Evolutionary conservation across 2,329 filamentous ascomycete genomes (phyloP), one percentile per base, ranked within the genome.

Genomic region (Ramularia endophylla): DNA sequence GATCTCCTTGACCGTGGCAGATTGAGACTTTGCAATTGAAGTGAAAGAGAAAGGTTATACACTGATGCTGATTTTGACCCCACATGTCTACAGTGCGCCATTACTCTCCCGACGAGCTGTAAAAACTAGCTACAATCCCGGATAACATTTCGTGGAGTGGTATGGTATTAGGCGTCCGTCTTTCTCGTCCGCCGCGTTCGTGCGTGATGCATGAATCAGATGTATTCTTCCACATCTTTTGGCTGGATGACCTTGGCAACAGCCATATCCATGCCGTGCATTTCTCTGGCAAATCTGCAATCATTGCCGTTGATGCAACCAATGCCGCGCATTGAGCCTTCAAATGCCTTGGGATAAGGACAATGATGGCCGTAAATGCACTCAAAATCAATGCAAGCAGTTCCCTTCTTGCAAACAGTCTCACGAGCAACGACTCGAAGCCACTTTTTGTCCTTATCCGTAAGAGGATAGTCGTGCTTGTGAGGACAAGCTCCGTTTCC

Each of bases 361-460:
- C 78, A 82, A 27, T 74, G 71, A 59, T 82, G 78, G 16, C 78
- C 78, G 54, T 80, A 81, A 38, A 81, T 80, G 61, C 78, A 82
- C 44, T 73, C 73, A 2, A 69, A 58, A 45, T 81, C 78, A 37
- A 75, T 67, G 52, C 78, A 82, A 11, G 68, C 68, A 36, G 71
- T 67, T 8, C 76, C 76, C 53, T 75, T 74, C 42, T 69, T 69
- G 55, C 78, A 82, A 17, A 77, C 76, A 3, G 75, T 78, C 75
- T 80, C 79, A 37, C 78, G 72, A 35, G 78, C 77, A 15, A 81
- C 74, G 17, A 75, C 71, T 18, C 70, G 69, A 40, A 81, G 61
- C n/a, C 71, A 71, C 15, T 68, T 65, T 36, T 73, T 57, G 52
- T 81, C 77, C 22, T 65, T 65, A 36, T 66, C 66, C n/a, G 64